Base-by-base conservation (phyloP, 2,329 filamentous ascomycete genomes). In the Fusarium anthophilum region DNA sequence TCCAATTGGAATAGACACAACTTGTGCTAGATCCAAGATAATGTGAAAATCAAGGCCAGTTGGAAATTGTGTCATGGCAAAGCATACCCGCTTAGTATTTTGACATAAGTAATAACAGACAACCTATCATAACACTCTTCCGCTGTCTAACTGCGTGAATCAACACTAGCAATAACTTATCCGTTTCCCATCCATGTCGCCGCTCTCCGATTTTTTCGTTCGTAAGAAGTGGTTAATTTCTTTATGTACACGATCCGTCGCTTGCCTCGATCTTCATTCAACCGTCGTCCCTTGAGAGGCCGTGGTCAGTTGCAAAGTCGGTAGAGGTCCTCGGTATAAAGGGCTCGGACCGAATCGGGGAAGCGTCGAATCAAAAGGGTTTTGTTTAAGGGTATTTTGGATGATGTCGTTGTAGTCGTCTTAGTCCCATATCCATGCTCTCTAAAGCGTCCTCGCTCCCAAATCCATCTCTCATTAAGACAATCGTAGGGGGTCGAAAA, bases 81-180 rank as follows among this genome's bases (percentile, higher is more conserved):
- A 62, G 60, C 63, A 58, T 63, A 53, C 37, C 47, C 70, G 63
- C 55, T 75, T 68, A 70, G 38, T 70, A 48, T 74, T 58, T 78
- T 77, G 50, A 73, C 51, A 70, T 39, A 50, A 70, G 70, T 66
- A 72, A 69, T 70, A 75, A 58, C 73, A 55, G 43, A 51, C 69
- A 71, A 70, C 63, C 69, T 78, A 78, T 78, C 73, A 71, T 78
- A 58, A 76, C 75, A 76, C 73, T 75, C 41, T 57, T 66, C 65
- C 61, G 39, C 67, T 73, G 77, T 77, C 76, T 78, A 75, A 61
- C 57, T 73, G 69, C 60, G 51, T 41, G 63, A 63, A 58, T 69
- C 41, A 69, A 68, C 45, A 72, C 56, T 58, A 45, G 53, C 61
- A 63, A 57, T 45, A 32, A 60, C 56, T 38, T 39, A 26, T 51